Percentiles rank a stretch among this genome's conserved stretches.
These are phyloP conservation scores for Capronia coronata DNA, from an alignment of 2,329 filamentous ascomycete genomes.

Conservation along the genomic window DNA sequence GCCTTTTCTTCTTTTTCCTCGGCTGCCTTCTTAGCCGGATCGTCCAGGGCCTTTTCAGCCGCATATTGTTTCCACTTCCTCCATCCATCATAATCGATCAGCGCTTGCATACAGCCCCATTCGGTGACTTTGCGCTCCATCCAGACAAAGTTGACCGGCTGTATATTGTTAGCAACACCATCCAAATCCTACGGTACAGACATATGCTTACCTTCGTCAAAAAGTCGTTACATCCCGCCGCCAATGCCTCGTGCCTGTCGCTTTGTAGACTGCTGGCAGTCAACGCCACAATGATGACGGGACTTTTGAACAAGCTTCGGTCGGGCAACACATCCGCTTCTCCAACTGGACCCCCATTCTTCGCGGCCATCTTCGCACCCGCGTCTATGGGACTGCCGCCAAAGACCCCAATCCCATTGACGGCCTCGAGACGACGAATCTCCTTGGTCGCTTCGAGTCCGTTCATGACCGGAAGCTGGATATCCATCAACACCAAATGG, in stretches of 20 bases:
- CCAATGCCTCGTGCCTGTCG: slow-evolving; percentile 88
- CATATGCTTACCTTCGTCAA: slow-evolving; percentile 71
- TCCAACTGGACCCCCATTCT: slow-evolving; percentile 12
- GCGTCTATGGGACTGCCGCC: slow-evolving; percentile 23
- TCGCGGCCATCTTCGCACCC: slow-evolving; percentile 7
- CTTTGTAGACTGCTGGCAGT: slow-evolving; percentile 92
- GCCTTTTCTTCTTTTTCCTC: slow-evolving; percentile 28
- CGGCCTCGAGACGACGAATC: slow-evolving; percentile 78
- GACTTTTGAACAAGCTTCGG: slow-evolving; percentile 79
- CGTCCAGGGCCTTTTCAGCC: slow-evolving; percentile 31
- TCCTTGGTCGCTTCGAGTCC: slow-evolving; percentile 91
- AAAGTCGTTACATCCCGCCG: slow-evolving; percentile 96
- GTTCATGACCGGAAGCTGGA: slow-evolving; percentile 94
- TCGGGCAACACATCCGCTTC: slow-evolving; percentile 58
- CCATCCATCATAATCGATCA: slow-evolving; percentile 98
- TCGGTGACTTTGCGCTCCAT: slow-evolving; percentile 96
- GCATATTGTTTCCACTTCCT: slow-evolving; percentile 87
- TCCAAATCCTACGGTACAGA: slow-evolving; percentile 5
- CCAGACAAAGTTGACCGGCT: slow-evolving; percentile 95
- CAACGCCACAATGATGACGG: slow-evolving; percentile 94
- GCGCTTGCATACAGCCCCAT: slow-evolving; percentile 99
- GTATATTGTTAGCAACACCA: slow-evolving; percentile 9
- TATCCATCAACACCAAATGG: slow-evolving; percentile 96
- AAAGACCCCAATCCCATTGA: slow-evolving; percentile 91
- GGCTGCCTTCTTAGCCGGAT: slow-evolving; percentile 24